Evolutionary conservation across 148 eudicot genomes (phyloP), one percentile per base, ranked within the genome.

Genomic region (Rhododendron griersonianum): DNA sequence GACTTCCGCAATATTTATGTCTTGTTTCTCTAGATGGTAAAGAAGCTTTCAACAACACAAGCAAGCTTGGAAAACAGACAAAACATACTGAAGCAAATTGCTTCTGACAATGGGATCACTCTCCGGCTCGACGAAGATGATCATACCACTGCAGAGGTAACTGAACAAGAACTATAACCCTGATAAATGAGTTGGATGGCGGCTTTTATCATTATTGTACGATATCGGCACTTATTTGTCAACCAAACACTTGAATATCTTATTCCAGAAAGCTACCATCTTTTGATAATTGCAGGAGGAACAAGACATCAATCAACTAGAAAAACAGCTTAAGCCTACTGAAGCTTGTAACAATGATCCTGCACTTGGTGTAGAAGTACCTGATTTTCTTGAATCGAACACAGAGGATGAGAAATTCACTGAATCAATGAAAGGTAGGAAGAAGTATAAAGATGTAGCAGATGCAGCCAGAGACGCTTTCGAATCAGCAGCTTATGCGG

Each of bases 401-500:
- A 39, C 71, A 79, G 73, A 28, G 57, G 37, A 65, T 47, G 51
- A 78, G 84, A 41, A 47, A 61, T 45, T 87, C 47, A 83, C 83
- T 63, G 88, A 87, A 63, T 84, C 83, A 21, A 25, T 53, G 50
- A 79, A 79, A 84, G 59, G 59, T 15, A 84, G 73, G 48, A 84
- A 74, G 80, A 84, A 53, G 81, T 84, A 75, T 7, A 73, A 30
- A 23, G 80, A 84, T 67, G 48, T 84, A 11, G 81, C 81, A 35
- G 81, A 21, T 51, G 86, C 86, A 53, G 86, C 86, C 80, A 80
- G 41, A 55, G 86, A 75, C 1, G 81, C 86, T 84, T 84, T 84
- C 18, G 81, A 76, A 84, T 84, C 86, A 4, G 86, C 86, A 37
- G 81, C 81, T 84, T 91, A 94, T 90, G 96, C 96, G 48, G 95